Evolutionary conservation across 2,329 filamentous ascomycete species (phyloP).

Genomic region (Drechslerella dactyloides): DNA sequence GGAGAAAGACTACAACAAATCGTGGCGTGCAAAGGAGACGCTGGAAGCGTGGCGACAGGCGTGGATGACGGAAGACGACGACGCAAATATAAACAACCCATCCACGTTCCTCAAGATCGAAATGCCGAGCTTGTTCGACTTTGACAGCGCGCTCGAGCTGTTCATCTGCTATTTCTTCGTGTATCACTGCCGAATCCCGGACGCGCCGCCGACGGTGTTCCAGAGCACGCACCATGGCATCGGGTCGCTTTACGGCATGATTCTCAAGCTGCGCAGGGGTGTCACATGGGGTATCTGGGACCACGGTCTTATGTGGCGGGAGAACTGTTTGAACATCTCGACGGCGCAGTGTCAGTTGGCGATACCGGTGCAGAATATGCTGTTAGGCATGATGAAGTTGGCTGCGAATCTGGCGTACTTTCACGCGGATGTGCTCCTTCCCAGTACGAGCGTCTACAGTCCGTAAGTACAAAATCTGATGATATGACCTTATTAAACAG

Average conservation of each 20-base stretch:
- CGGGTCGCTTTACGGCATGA: constrained; percentile 67
- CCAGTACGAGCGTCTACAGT: constrained; percentile 68
- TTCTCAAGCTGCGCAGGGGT: constrained; percentile 68
- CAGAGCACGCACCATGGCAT: constrained; percentile 70
- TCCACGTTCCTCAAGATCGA: constrained; percentile 56
- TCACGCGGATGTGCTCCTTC: constrained; percentile 68
- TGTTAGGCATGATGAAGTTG: constrained; percentile 62
- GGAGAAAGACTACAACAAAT: constrained; percentile 61
- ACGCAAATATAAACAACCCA: constrained; percentile 57
- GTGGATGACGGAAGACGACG: constrained; percentile 60
- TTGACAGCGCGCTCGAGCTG: constrained; percentile 56
- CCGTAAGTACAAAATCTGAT: constrained; percentile 59
- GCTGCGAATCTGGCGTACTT: constrained; percentile 61
- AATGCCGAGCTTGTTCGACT: constrained; percentile 56
- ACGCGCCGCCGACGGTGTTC: constrained; percentile 67
- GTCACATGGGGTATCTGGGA: constrained; percentile 70
- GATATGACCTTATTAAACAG: too few relatives aligned
- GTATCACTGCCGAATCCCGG: constrained; percentile 66
- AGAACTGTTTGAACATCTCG: constrained; percentile 63
- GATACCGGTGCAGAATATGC: constrained; percentile 62
- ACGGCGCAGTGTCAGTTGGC: constrained; percentile 63
- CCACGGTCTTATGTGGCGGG: constrained; percentile 68
- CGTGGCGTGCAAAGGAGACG: constrained; percentile 61
- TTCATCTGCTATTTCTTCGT: constrained; percentile 63
- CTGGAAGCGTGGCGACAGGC: constrained; percentile 61